Evolutionary conservation across 2,329 filamentous ascomycete species (phyloP).

Genomic region (Epichloe coenophiala): DNA sequence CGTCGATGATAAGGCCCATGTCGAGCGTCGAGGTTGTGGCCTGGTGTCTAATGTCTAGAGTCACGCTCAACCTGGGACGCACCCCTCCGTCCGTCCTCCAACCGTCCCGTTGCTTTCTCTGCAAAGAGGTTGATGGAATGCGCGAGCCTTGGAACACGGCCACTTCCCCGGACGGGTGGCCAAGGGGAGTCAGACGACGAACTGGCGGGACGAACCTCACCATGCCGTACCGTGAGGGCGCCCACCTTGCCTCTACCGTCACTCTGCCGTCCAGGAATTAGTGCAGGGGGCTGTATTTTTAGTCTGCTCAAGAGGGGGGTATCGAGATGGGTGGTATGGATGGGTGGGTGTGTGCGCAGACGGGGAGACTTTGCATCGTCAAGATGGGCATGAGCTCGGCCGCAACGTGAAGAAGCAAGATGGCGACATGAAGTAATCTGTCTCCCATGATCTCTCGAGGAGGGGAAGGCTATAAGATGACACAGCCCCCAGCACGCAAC

Average conservation of each 20-base stretch:
- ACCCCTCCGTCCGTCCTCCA: constrained; percentile 9
- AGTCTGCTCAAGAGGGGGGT: not conserved
- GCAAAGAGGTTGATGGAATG: not conserved
- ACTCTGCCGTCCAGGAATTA: not conserved
- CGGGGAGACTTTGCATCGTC: not conserved
- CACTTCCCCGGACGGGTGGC: not conserved
- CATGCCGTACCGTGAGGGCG: constrained; percentile 3
- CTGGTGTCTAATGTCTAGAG: constrained; percentile 23
- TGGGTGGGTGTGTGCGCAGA: not conserved
- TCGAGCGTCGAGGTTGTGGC: constrained; percentile 13
- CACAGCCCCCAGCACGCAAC: not conserved
- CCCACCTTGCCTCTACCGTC: not conserved
- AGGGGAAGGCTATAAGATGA: constrained; percentile 1
- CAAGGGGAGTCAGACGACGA: constrained; percentile 6
- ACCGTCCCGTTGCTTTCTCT: no score
- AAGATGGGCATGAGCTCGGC: not conserved
- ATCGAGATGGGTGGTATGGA: constrained; percentile 1
- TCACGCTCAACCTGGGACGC: constrained; percentile 21
- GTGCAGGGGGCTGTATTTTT: constrained; percentile 1
- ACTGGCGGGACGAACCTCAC: constrained; percentile 7
- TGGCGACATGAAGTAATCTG: not conserved
- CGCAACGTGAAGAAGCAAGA: not conserved
- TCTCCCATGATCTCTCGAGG: not conserved
- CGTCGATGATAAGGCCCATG: constrained; percentile 13
- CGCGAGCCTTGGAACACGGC: not conserved